These are phyloP conservation scores for Aspergillus nomiae DNA, from an alignment of 2,329 filamentous ascomycete genomes.

Conservation along the genomic window DNA sequence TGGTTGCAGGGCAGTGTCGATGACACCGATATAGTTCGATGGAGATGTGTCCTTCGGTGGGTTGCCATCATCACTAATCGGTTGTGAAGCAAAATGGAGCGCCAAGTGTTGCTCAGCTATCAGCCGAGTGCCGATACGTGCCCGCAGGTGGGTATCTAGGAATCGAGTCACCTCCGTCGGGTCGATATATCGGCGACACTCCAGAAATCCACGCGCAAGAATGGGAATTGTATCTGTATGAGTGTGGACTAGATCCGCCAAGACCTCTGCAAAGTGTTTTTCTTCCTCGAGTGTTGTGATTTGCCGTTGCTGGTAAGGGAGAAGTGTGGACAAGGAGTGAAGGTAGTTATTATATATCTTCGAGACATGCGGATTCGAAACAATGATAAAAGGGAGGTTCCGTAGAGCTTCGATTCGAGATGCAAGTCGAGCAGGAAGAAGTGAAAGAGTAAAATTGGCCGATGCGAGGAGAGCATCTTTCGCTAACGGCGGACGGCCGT, in stretches of 20 bases:
- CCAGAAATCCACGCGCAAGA: slow-evolving; percentile 87
- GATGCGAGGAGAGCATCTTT: slow-evolving; percentile 79
- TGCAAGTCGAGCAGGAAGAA: slow-evolving; percentile 88
- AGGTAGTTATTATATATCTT: slow-evolving; percentile 96
- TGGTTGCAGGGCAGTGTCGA: slow-evolving; percentile 85
- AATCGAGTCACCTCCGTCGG: slow-evolving; percentile 83
- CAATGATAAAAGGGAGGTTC: slow-evolving; percentile 95
- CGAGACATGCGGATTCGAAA: slow-evolving; percentile 93
- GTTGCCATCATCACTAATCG: slow-evolving; percentile 60
- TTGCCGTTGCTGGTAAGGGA: slow-evolving; percentile 75
- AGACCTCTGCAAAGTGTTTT: slow-evolving; percentile 84
- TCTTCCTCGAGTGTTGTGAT: slow-evolving; percentile 84
- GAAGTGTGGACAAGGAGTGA: slow-evolving; percentile 84
- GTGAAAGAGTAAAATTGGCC: slow-evolving; percentile 91
- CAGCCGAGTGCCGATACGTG: slow-evolving; percentile 88
- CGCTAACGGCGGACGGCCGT: slow-evolving; percentile 82
- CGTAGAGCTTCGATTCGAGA: slow-evolving; percentile 91
- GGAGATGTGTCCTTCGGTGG: slow-evolving; percentile 25
- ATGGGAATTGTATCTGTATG: slow-evolving; percentile 94
- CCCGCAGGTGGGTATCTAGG: slow-evolving; percentile 88
- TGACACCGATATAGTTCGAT: slow-evolving; percentile 84
- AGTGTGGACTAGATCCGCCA: slow-evolving; percentile 92
- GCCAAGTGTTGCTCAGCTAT: slow-evolving; percentile 97
- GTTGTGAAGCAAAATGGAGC: slow-evolving; percentile 73
- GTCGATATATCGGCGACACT: slow-evolving; percentile 87